Base-by-base conservation (phyloP, 805 yeast genomes). In the Lipomyces oligophaga region DNA sequence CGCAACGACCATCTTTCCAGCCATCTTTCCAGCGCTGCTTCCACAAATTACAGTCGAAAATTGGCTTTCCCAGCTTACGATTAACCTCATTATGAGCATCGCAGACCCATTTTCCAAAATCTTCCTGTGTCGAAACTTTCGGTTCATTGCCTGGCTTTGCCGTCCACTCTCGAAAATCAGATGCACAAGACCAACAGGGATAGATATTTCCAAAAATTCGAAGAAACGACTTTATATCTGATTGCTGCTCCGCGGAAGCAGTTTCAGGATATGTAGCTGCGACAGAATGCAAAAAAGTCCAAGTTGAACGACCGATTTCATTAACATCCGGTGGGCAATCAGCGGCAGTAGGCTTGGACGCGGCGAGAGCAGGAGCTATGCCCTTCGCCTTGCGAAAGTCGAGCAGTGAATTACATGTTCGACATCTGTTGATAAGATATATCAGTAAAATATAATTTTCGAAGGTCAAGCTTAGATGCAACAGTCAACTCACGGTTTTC, bases 21-120 rank as follows among this genome's bases (percentile, higher is more conserved):
- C 97, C 97, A 58, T 86, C 95, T 57, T 76, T 80, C 98, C 98
- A 90, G 62, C 98, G 79, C 59, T 84, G 79, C 63, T 81, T 81
- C 98, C 98, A 93, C 54, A 85, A 73, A 47, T 80, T 72, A 60
- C 97, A 90, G 63, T 90, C 88, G 62, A 93, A 93, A 45, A 70
- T 71, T 5, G 85, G 86, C 66, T 93, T 93, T 1, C 95, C 95
- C 22, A 90, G 63, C 64, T 88, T 89, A 16, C 64, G 71, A 65
- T 93, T 93, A n/a, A 93, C 97, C 30, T 77, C 85, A 61, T 93
- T 93, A 67, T 93, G 98, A 2, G 97, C 97, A 52, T 80, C 84
- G 67, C 97, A 93, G 45, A 93, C 68, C 98, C 98, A 93, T 57
- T 67, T 71, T 0, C 96, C 94, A 59, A 93, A 78, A 44, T 78